A percentile compares a stretch with the other conserved stretches of the same genome.
These are phyloP conservation scores for Monascus purpureus DNA, from an alignment of 495 filamentous ascomycete genomes.

Conservation along the genomic window DNA sequence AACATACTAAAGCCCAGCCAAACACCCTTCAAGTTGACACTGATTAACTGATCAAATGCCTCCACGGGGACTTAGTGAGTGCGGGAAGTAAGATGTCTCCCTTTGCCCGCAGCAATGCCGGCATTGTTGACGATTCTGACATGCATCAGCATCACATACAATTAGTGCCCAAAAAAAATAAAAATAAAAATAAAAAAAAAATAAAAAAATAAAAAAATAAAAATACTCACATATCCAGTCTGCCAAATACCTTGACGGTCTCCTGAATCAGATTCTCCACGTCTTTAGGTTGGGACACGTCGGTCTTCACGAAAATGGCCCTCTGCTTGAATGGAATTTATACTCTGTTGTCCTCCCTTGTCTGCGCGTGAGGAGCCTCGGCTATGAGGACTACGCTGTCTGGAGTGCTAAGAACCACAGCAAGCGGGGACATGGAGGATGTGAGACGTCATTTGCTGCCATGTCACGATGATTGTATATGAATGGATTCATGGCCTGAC, in stretches of 20 bases:
- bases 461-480: too few relatives aligned
- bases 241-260: slow-evolving; percentile 24
- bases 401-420: too few relatives aligned
- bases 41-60: slow-evolving; percentile 30
- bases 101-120: slow-evolving; percentile 22
- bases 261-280: slow-evolving; percentile 22
- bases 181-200: not conserved
- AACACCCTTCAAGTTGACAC: slow-evolving; percentile 30
- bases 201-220: too few relatives aligned
- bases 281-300: slow-evolving; percentile 26
- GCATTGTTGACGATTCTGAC: slow-evolving; percentile 44
- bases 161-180: not conserved
- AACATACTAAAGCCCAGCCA: slow-evolving; percentile 31
- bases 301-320: slow-evolving; percentile 31
- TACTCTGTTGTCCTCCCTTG: too few relatives aligned
- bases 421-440: too few relatives aligned
- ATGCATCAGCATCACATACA: slow-evolving; percentile 1
- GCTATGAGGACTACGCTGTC: too few relatives aligned
- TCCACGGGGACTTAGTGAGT: slow-evolving; percentile 24
- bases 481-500: too few relatives aligned
- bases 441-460: too few relatives aligned
- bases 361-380: too few relatives aligned
- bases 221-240: slow-evolving; percentile 39
- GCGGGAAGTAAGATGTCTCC: slow-evolving; percentile 9
- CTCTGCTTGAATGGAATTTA: too few relatives aligned